Base-by-base conservation (phyloP, 257 asterid genomes). In the Cruciata laevipes region DNA sequence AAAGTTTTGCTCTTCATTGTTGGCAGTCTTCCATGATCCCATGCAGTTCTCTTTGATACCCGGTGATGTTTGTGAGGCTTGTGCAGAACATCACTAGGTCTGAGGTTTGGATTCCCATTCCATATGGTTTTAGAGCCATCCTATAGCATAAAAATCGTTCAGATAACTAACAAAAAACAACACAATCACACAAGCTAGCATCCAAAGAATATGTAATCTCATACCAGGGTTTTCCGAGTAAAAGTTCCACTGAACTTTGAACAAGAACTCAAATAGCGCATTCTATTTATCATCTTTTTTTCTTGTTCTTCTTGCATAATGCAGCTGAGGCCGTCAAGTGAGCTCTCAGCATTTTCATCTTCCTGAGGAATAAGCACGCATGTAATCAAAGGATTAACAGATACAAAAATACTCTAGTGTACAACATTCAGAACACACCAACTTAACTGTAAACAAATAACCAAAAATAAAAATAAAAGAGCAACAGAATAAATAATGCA, bases 121-220 rank as follows among this genome's bases (percentile, higher is more conserved):
- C 84, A 75, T 78, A 87, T 79, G 63, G 96, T 84, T 84, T 88
- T 90, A 62, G 95, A 93, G 80, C 99, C 99, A 85, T 93, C 97
- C 99, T 93, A 87, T 78, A 66, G 71, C 21, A 69, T n/a, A 53
- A 25, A 57, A 31, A 25, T 25, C 13, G 21, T 58, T 44, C 33
- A 52, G 65, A 69, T 65, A 69, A 65, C 72, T 51, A 57, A 17
- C 37, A 30, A 44, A 68, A 31, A 72, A 67, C 23, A 2, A 21
- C 65, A 66, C 59, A 52, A 21, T 65, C 58, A 25, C 67, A 66
- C 59, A 57, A 30, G 66, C 59, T 25, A 68, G 66, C 66, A 68
- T 59, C 21, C 44, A 33, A 3, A 14, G 47, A 7, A 74, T 58
- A 61, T 49, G 38, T 7, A 72, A 72, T 71, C 62, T 6, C 85